These are phyloP conservation scores for Termitomyces sp. DNA, from an alignment of 768 basidiomycete genomes.

Conservation along the genomic window DNA sequence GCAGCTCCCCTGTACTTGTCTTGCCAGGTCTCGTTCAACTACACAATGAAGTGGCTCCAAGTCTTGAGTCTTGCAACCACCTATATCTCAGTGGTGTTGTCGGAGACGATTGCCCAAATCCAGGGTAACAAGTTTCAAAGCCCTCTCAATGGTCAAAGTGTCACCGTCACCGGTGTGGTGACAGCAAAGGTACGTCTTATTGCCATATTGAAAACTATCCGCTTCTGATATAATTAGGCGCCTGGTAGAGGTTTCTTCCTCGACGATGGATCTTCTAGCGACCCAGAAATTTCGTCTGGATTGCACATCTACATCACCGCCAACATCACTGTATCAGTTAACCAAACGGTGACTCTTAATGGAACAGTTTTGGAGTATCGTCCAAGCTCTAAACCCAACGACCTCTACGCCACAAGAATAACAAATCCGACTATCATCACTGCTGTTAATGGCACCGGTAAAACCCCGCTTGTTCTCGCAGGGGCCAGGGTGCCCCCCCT, in stretches of 20 bases:
- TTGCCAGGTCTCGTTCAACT: not conserved
- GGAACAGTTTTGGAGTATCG: conserved; percentile 51
- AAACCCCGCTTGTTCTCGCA: conserved; percentile 46
- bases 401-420: conserved; percentile 50
- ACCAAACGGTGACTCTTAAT: conserved; percentile 19
- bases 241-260: conserved; percentile 47
- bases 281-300: conserved; percentile 48
- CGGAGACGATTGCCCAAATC: conserved; percentile 46
- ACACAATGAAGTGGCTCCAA: conserved; percentile 29
- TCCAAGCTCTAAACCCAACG: conserved; percentile 36
- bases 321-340: conserved; percentile 30
- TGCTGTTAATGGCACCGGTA: conserved; percentile 40
- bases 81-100: conserved; percentile 25
- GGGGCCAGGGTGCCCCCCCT: conserved; percentile 48
- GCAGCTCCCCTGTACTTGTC: not conserved
- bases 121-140: conserved; percentile 47
- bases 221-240: conserved; percentile 22
- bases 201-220: not conserved
- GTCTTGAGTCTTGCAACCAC: conserved; percentile 27
- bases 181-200: conserved; percentile 44
- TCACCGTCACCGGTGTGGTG: conserved; percentile 47
- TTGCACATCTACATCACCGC: conserved; percentile 46
- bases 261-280: conserved; percentile 37
- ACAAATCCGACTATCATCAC: conserved; percentile 39
- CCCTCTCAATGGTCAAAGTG: conserved; percentile 40